These are phyloP conservation scores for Saposhnikovia divaricata DNA, from an alignment of 129 eudicot genomes.

Conservation along the genomic window DNA sequence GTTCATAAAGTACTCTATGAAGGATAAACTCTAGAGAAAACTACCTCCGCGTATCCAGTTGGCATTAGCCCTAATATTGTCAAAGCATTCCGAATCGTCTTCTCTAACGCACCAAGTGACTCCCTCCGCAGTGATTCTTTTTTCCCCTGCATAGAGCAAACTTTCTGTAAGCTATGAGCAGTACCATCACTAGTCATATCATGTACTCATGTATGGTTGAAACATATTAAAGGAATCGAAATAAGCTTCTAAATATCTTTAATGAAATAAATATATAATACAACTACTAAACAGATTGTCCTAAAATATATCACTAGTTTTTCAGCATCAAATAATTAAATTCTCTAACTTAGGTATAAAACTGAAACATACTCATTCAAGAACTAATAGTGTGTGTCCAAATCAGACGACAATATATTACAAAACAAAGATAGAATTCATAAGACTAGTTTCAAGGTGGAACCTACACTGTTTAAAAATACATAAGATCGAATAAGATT, in stretches of 20 bases:
- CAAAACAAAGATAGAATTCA: background rate
- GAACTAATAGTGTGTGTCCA: background rate
- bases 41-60: conserved; percentile 64
- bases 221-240: background rate
- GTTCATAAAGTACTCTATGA: background rate
- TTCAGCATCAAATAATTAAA: background rate
- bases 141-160: conserved; percentile 56
- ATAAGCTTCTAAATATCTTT: background rate
- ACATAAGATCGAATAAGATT: background rate
- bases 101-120: conserved; percentile 81
- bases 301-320: background rate
- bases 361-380: background rate
- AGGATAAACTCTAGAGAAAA: background rate
- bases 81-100: conserved; percentile 46
- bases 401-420: background rate
- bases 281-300: too few species aligned
- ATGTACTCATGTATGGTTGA: background rate
- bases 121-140: conserved; percentile 59
- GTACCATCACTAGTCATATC: too few species aligned
- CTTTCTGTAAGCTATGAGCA: background rate
- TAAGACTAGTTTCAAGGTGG: background rate
- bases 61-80: conserved; percentile 79
- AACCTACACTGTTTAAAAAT: background rate
- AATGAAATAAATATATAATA: background rate
- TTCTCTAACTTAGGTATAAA: background rate